Base-by-base conservation (phyloP, 345 rosid genomes). In the Eucalyptus tenuipes region DNA sequence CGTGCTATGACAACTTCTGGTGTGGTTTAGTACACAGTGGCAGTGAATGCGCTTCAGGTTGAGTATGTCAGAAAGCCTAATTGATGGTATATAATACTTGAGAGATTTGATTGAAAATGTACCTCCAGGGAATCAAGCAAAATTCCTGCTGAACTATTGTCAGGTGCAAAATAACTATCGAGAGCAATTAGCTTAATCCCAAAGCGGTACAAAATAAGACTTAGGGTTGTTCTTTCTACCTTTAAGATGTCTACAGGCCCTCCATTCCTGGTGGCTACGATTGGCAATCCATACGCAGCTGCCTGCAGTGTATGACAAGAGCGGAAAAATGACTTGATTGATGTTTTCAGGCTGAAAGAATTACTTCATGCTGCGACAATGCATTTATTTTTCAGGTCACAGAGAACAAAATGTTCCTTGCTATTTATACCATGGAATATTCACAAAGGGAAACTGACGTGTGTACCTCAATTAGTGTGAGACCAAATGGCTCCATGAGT, bases 401-500 rank as follows among this genome's bases (percentile, higher is more conserved):
- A 33, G n/a, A 86, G 47, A 17, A 53, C 45, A 29, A 52, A 86
- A 15, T 50, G 17, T 40, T 49, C 24, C 24, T 37, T 20, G n/a
- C 59, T 79, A 22, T 18, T 87, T 20, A 20, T 18, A 75, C 45
- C 82, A 75, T 20, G 45, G 47, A 37, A 75, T 75, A 40, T 37
- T 37, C 82, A 18, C 82, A 75, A 75, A 37, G 4, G 45, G 82
- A 40, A 20, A 37, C 47, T 71, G 25, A 61, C 33, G 75, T 37
- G 86, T 10, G 85, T 91, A 95, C 97, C 95, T 95, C 97, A 68
- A 95, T 94, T 81, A 95, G 85, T 5, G 96, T 95, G 89, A 94
- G 96, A 88, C 96, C 96, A 53, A 94, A 95, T 88, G 96, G 97
- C 91, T 95, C 97, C 89, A 95, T 94, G 31, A 95, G 92, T 89